These are phyloP conservation scores for Patellifolia procumbens DNA, from an alignment of 179 eudicot genomes.

Conservation along the genomic window DNA sequence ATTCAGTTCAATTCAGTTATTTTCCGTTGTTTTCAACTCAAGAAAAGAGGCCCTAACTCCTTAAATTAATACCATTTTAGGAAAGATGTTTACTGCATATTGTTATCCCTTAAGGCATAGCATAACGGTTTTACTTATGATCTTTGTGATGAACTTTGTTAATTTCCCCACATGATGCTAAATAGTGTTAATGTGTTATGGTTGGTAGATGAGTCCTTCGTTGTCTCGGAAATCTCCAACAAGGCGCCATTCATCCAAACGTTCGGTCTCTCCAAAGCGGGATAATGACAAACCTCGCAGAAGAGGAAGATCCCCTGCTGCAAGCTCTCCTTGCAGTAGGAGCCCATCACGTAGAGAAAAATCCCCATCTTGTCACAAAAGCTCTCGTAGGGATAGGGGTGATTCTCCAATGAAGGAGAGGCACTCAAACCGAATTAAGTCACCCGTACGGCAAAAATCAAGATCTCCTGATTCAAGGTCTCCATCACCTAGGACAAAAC, in stretches of 20 bases:
- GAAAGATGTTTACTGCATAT: no score
- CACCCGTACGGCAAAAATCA: constrained; percentile 46
- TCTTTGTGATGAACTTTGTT: not conserved
- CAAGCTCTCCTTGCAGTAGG: constrained; percentile 37
- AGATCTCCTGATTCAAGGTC: constrained; percentile 56
- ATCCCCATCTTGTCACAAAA: constrained; percentile 37
- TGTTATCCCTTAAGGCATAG: no score
- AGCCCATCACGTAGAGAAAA: constrained; percentile 41
- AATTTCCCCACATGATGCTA: not conserved
- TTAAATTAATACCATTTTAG: no score
- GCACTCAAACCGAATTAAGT: constrained; percentile 43
- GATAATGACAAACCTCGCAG: constrained; percentile 47
- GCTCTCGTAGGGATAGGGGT: constrained; percentile 37
- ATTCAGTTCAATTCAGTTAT: no score
- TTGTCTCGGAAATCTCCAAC: constrained; percentile 39
- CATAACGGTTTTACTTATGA: no score
- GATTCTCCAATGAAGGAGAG: constrained; percentile 52
- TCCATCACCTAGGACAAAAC: constrained; percentile 76
- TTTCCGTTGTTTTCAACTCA: no score
- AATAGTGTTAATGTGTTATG: constrained; percentile 9
- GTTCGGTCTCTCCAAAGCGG: constrained; percentile 55
- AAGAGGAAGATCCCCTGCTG: constrained; percentile 65
- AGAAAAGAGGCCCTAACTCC: not conserved
- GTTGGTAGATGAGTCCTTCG: constrained; percentile 40
- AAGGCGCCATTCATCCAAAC: constrained; percentile 49